Conservation (phyloP, 2,329 filamentous ascomycete species). For the Fonsecaea pugnacius region DNA sequence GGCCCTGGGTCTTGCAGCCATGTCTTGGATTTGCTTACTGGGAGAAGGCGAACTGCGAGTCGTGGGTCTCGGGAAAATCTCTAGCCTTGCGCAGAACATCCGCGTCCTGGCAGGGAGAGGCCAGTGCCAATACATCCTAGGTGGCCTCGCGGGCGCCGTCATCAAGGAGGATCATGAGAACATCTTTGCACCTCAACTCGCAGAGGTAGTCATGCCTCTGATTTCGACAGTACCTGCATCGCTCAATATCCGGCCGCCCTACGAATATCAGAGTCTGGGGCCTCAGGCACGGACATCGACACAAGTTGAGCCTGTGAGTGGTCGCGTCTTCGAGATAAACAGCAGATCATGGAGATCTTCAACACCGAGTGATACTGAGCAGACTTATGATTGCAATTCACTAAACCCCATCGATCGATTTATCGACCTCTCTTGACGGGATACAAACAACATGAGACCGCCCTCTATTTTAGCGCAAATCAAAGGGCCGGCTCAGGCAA, state of each 20-base stretch:
- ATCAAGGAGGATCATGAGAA: conserved; percentile 25
- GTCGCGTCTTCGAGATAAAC: background rate
- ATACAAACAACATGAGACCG: background rate
- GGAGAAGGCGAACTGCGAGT: conserved; percentile 23
- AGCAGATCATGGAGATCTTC: background rate
- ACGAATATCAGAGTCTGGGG: background rate
- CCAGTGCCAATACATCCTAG: background rate
- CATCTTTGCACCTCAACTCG: conserved; percentile 16
- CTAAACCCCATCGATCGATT: conserved; percentile 5
- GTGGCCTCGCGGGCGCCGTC: conserved; percentile 18
- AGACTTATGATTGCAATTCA: background rate
- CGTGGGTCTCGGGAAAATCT: conserved; percentile 22
- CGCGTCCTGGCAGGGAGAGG: background rate
- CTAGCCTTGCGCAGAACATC: conserved; percentile 15
- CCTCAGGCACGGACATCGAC: background rate
- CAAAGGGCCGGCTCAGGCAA: conserved; percentile 3
- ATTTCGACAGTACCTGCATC: conserved; percentile 3
- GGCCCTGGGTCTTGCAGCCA: conserved; percentile 12
- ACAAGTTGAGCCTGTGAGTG: background rate
- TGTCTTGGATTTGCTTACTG: conserved; percentile 21
- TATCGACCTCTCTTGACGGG: conserved; percentile 1
- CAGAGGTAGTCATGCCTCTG: conserved; percentile 17
- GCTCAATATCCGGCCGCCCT: background rate
- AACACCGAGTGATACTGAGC: background rate
- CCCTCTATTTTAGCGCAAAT: background rate